phyloP scores from a whole-genome alignment of 164 flowering plant species.

The Macadamia integrifolia region DNA sequence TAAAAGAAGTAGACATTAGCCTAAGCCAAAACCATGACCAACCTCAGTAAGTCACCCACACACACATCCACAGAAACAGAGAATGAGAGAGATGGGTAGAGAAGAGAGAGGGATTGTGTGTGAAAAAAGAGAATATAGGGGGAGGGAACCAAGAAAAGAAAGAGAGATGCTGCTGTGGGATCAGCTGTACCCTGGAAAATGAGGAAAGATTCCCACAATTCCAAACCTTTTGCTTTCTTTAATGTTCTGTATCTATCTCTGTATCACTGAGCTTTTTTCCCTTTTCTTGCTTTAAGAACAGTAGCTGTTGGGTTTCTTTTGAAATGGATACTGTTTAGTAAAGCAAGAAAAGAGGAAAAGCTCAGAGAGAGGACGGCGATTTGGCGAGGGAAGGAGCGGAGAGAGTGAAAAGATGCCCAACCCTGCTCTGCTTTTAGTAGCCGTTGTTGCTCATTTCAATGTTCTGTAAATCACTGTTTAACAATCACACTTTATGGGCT shows the following conservation, averaged over 20 bases:
- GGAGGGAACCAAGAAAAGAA: slow-evolving; percentile 19
- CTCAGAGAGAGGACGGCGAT: background rate
- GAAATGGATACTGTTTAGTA: no score
- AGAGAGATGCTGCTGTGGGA: slow-evolving; percentile 17
- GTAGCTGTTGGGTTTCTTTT: background rate
- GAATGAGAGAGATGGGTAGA: background rate
- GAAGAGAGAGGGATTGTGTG: background rate
- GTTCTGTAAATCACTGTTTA: no score
- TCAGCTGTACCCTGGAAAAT: slow-evolving; percentile 22
- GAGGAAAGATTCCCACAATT: slow-evolving; percentile 34
- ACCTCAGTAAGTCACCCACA: background rate
- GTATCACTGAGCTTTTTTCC: slow-evolving; percentile 6
- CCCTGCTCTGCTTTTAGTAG: background rate
- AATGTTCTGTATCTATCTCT: slow-evolving; percentile 7
- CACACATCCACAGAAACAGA: no score
- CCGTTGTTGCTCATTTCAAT: background rate
- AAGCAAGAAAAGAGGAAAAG: no score
- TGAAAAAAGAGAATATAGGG: background rate
- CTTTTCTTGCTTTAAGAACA: slow-evolving; percentile 8
- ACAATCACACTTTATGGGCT: no score
- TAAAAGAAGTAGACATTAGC: slow-evolving; percentile 15
- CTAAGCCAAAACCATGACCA: slow-evolving; percentile 1
- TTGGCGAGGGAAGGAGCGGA: background rate
- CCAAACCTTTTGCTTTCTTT: slow-evolving; percentile 7
- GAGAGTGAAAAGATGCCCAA: background rate